Percentiles rank a stretch among this genome's conserved stretches.
phyloP scores from a whole-genome alignment of 2,329 filamentous ascomycete genomes.

The Nakataea oryzae region DNA sequence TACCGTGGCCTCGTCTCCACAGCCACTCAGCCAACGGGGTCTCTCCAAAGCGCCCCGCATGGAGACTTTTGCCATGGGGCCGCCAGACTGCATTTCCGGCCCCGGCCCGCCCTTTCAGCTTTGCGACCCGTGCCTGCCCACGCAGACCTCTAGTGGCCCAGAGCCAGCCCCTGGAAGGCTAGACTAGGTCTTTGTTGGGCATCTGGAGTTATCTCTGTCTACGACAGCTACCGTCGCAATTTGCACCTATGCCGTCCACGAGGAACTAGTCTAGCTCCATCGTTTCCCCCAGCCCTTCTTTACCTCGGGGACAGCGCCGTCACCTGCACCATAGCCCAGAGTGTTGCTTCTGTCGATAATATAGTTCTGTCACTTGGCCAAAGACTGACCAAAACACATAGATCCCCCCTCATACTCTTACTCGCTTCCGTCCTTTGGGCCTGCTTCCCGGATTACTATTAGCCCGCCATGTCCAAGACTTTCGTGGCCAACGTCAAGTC shows the following conservation, averaged over 20 bases:
- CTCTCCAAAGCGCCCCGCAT: neutral
- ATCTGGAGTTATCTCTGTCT: neutral
- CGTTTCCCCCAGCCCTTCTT: neutral
- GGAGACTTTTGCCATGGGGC: neutral
- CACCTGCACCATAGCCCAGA: neutral
- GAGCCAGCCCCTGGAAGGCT: neutral
- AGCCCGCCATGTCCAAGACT: conserved; percentile 35
- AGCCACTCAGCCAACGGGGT: neutral
- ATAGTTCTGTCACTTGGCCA: neutral
- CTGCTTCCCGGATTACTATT: neutral
- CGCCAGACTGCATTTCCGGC: neutral
- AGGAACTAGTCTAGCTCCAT: neutral
- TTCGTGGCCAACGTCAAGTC: conserved; percentile 77
- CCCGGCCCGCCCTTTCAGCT: neutral
- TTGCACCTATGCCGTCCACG: neutral
- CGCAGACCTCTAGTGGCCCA: neutral
- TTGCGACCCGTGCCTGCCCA: neutral
- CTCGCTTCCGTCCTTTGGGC: neutral
- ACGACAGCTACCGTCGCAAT: neutral
- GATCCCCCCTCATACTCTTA: neutral
- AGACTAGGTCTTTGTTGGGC: neutral
- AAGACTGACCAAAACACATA: neutral
- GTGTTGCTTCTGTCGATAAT: neutral
- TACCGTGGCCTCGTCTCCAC: neutral
- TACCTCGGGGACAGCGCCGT: neutral